Evolutionary conservation across 2,329 filamentous ascomycete genomes (phyloP), one percentile per base, ranked within the genome.

Genomic region (Xylaria sp.): DNA sequence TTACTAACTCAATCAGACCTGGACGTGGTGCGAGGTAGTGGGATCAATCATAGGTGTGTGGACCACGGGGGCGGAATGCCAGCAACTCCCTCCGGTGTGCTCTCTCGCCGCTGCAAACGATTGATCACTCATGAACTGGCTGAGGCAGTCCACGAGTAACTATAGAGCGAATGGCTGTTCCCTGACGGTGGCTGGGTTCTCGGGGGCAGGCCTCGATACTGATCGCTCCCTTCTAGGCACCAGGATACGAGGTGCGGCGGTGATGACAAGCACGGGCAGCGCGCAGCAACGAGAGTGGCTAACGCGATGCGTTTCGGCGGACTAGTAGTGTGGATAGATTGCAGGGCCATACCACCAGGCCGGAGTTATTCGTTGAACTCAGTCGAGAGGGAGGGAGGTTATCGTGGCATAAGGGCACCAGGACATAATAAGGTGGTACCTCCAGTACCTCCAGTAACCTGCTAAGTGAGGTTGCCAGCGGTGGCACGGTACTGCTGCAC

Each of bases 221-320:
- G 57, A 59, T 60, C 48, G 50, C 46, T 63, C 57, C 60, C 60
- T 39, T 62, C 67, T 58, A 71, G 67, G 67, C 70, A 68, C 59
- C 67, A 62, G 46, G 36, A 68, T 68, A 57, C 59, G 46, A 57
- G 62, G 53, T 61, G 67, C 32, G 57, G 60, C 36, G 48, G 60
- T 15, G 56, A 62, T 50, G 67, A 36, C 30, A 53, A 15, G 53
- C 58, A 62, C 56, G 25, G n/a, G 30, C 48, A 39, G 41, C 30
- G 45, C 55, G 60, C 66, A 62, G 55, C 45, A 59, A 59, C 60
- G 63, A 64, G 63, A 23, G 66, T 52, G 60, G 36, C 50, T 60
- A 57, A 66, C 61, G 59, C 62, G 59, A 55, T 53, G 65, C 41
- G 62, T 50, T 65, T 65, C 41, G 53, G 65, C 25, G 52, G 50